Evolutionary conservation across 306 rosid species (phyloP).

Genomic region (Pyrus betulifolia): DNA sequence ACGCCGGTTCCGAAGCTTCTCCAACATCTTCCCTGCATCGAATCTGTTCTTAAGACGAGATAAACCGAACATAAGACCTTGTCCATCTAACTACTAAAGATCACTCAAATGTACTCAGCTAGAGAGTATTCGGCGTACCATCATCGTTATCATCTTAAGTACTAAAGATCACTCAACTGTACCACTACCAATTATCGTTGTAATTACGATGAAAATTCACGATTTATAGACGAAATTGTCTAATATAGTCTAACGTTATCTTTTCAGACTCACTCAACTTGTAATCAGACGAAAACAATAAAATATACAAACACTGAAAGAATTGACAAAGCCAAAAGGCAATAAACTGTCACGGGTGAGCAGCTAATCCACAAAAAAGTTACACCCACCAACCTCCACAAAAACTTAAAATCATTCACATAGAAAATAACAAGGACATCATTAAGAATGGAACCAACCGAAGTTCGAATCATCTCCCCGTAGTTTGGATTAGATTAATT

Average conservation of each 20-base stretch:
- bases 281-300: not conserved
- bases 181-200: not conserved
- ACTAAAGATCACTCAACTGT: not conserved
- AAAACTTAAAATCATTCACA: not conserved
- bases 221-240: not conserved
- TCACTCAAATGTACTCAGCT: not conserved
- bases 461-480: not conserved
- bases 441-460: not conserved
- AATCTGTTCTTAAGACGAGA: slow-evolving; percentile 44
- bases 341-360: slow-evolving; percentile 8
- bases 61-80: not conserved
- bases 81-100: not conserved
- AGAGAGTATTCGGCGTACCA: not conserved
- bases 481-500: not conserved
- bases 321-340: not conserved
- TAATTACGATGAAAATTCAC: not conserved
- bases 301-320: not conserved
- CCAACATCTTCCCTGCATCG: slow-evolving; percentile 66
- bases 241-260: not conserved
- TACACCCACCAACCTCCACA: not conserved
- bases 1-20: slow-evolving; percentile 52
- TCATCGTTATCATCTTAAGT: not conserved
- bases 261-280: not conserved
- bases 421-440: not conserved
- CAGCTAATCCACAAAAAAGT: not conserved